phyloP scores from a whole-genome alignment of 108 stramenopile species.

The Fragilariopsis cylindrus region DNA sequence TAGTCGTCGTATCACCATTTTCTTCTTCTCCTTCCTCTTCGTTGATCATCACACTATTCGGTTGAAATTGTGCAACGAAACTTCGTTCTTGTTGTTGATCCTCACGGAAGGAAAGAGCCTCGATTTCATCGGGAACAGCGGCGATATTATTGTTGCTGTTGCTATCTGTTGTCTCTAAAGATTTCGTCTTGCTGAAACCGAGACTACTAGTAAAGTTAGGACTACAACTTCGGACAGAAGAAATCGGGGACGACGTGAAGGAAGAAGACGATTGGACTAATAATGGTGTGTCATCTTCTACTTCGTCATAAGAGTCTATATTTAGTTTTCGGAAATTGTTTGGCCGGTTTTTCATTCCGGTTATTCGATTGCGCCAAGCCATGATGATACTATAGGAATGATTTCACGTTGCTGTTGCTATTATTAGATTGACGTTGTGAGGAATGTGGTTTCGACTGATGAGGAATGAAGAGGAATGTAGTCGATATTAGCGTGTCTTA shows the following conservation, averaged over 20 bases:
- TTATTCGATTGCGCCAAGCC: conserved; percentile 8
- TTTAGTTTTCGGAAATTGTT: conserved; percentile 3
- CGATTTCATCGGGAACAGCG: conserved; percentile 9
- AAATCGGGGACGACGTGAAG: neutral
- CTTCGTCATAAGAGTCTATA: neutral
- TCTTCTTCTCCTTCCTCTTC: neutral
- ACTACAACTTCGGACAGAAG: neutral
- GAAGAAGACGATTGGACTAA: neutral
- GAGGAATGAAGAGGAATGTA: too few species aligned
- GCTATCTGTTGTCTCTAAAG: neutral
- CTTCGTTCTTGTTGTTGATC: neutral
- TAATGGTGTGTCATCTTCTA: conserved; percentile 8
- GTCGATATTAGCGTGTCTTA: too few species aligned
- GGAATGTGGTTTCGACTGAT: too few species aligned
- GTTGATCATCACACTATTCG: neutral
- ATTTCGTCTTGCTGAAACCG: neutral
- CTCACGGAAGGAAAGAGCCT: conserved; percentile 3
- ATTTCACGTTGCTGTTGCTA: too few species aligned
- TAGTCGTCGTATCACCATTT: neutral
- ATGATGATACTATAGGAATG: neutral
- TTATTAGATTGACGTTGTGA: too few species aligned
- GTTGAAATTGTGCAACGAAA: conserved; percentile 3
- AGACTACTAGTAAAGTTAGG: neutral
- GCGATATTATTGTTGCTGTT: conserved; percentile 2
- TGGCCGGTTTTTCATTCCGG: neutral